Evolutionary conservation across 129 eudicot species (phyloP).

Genomic region (Pulicaria dysenterica): DNA sequence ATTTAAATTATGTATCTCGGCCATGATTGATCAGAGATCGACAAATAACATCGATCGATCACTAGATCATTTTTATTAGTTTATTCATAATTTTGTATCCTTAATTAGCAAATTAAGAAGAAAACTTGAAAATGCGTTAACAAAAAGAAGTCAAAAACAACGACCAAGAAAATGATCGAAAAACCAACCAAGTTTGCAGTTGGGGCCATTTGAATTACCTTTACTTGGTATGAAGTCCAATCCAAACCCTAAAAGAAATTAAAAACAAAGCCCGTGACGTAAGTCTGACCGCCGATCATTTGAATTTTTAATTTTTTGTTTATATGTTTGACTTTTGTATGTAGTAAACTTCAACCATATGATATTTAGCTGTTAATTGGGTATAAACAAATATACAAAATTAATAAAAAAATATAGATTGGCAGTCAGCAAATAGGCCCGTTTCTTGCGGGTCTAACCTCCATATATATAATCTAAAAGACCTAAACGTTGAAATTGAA

Average conservation of each 20-base stretch:
- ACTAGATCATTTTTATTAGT: too few relatives aligned
- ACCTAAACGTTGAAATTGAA: slow-evolving; percentile 96
- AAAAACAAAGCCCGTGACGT: slow-evolving; percentile 24
- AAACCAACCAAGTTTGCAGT: background rate
- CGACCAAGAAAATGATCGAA: slow-evolving; percentile 6
- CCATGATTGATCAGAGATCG: too few relatives aligned
- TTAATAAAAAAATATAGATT: slow-evolving; percentile 18
- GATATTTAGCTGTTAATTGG: slow-evolving; percentile 42
- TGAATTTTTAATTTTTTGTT: background rate
- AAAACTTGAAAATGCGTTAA: background rate
- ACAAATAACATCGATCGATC: too few relatives aligned
- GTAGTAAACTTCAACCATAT: slow-evolving; percentile 40
- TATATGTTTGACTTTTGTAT: slow-evolving; percentile 42
- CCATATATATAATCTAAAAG: slow-evolving; percentile 48
- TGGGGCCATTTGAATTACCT: slow-evolving; percentile 18
- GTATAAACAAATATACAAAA: slow-evolving; percentile 8
- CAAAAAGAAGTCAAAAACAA: slow-evolving; percentile 15
- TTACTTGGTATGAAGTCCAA: slow-evolving; percentile 36
- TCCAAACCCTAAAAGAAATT: slow-evolving; percentile 33
- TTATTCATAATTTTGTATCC: too few relatives aligned
- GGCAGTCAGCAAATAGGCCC: slow-evolving; percentile 48
- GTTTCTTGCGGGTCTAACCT: slow-evolving; percentile 50
- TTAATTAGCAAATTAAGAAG: too few relatives aligned
- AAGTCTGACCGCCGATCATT: slow-evolving; percentile 34
- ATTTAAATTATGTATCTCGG: too few relatives aligned